Evolutionary conservation across 2,329 filamentous ascomycete genomes (phyloP).

Genomic region (Hirsutella rhossiliensis): DNA sequence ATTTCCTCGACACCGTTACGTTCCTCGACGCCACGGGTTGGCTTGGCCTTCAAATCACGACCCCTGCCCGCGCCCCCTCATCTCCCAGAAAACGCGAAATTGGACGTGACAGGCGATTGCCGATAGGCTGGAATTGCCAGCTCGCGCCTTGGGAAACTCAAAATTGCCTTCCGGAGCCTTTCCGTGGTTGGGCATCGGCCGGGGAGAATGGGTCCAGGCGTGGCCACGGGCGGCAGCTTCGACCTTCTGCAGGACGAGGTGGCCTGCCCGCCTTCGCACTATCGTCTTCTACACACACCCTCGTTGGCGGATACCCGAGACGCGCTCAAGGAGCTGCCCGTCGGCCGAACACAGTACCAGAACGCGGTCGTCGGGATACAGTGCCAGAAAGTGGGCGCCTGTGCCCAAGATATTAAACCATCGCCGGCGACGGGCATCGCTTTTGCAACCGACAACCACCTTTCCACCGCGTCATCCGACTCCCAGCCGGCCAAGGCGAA

Average conservation of each 20-base stretch:
- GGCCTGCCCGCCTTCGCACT: not conserved
- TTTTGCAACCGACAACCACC: slow-evolving; percentile 1
- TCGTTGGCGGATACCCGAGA: slow-evolving; percentile 5
- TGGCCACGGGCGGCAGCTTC: slow-evolving; percentile 2
- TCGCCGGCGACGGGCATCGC: not conserved
- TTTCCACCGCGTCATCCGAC: slow-evolving; percentile 3
- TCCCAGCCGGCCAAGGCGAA: slow-evolving; percentile 5
- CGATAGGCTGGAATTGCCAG: not conserved
- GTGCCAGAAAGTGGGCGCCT: too few species aligned
- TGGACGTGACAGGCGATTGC: not conserved
- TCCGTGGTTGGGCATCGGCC: not conserved
- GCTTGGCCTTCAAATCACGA: not conserved
- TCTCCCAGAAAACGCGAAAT: slow-evolving; percentile 1
- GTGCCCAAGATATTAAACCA: slow-evolving; percentile 1
- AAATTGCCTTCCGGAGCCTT: not conserved
- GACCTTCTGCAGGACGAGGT: slow-evolving; percentile 5
- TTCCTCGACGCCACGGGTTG: too few species aligned
- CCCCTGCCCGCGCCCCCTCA: not conserved
- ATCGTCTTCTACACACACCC: not conserved
- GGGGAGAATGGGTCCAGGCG: not conserved
- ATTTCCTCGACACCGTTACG: too few species aligned
- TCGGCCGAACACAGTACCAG: slow-evolving; percentile 14
- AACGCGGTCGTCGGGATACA: slow-evolving; percentile 3
- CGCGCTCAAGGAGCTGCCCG: slow-evolving; percentile 15
- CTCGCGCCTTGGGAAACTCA: not conserved